Evolutionary conservation across 208 protist genomes (phyloP).

Genomic region (Strigomonas culicis): DNA sequence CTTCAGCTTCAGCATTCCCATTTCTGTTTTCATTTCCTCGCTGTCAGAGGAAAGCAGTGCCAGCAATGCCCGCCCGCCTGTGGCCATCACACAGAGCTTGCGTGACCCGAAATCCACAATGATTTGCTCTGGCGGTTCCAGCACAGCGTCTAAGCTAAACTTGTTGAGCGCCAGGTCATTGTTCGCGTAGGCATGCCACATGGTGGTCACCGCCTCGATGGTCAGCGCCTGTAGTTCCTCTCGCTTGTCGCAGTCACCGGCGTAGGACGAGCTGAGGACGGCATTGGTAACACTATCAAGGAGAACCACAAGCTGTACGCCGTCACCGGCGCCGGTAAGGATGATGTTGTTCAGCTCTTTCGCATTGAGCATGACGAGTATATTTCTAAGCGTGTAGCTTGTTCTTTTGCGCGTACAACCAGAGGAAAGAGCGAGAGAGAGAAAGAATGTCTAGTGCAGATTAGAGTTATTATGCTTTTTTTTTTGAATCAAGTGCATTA

Average conservation of each 20-base stretch:
- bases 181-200: slow-evolving; percentile 68
- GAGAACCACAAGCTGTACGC: slow-evolving; percentile 49
- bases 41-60: slow-evolving; percentile 32
- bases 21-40: slow-evolving; percentile 35
- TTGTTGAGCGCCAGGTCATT: slow-evolving; percentile 63
- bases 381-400: neutral
- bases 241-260: slow-evolving; percentile 23
- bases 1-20: slow-evolving; percentile 80
- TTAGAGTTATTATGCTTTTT: too few species aligned
- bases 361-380: slow-evolving; percentile 59
- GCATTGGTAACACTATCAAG: slow-evolving; percentile 47
- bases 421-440: too few species aligned
- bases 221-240: slow-evolving; percentile 44
- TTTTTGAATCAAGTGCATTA: too few species aligned
- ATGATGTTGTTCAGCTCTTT: slow-evolving; percentile 53
- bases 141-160: slow-evolving; percentile 46
- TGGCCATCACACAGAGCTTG: slow-evolving; percentile 76
- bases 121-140: slow-evolving; percentile 71
- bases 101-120: slow-evolving; percentile 53
- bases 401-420: too few species aligned
- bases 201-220: slow-evolving; percentile 63
- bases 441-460: too few species aligned
- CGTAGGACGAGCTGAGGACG: slow-evolving; percentile 44
- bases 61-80: slow-evolving; percentile 53
- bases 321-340: slow-evolving; percentile 39